A percentile compares a stretch with the other conserved stretches of the same genome.
Conservation (phyloP, 2,329 filamentous ascomycete species). For the Colletotrichum orbiculare region DNA sequence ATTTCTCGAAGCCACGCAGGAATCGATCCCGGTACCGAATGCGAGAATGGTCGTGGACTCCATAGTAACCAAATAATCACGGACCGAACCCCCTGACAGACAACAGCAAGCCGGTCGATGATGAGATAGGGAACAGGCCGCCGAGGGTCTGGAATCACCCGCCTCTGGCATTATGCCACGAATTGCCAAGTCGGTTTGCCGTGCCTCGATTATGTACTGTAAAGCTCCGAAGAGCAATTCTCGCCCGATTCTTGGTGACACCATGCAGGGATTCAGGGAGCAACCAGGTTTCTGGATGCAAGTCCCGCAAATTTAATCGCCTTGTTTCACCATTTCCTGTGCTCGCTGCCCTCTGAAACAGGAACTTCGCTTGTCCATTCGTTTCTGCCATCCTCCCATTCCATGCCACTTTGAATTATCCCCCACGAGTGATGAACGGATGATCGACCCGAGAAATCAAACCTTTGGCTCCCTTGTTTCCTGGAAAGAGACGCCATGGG, state of each 20-base stretch:
- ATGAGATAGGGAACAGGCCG: not conserved
- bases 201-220: slow-evolving; percentile 8
- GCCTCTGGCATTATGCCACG: no score
- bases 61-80: not conserved
- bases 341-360: slow-evolving; percentile 22
- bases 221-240: not conserved
- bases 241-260: not conserved
- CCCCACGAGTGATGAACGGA: slow-evolving; percentile 13
- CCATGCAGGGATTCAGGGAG: not conserved
- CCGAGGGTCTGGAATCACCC: slow-evolving; percentile 11
- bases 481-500: not conserved
- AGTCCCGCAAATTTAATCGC: slow-evolving; percentile 21
- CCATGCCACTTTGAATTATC: not conserved
- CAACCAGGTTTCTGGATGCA: slow-evolving; percentile 18
- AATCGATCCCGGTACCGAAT: no score
- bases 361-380: not conserved
- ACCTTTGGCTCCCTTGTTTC: slow-evolving; percentile 5
- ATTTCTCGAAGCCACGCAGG: no score
- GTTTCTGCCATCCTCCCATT: slow-evolving; percentile 1
- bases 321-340: slow-evolving; percentile 15
- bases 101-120: not conserved
- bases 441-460: slow-evolving; percentile 26
- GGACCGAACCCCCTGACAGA: not conserved
- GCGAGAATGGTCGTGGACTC: no score
- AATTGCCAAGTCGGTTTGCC: no score